These are phyloP conservation scores for Coleophoma crateriformis DNA, from an alignment of 2,329 filamentous ascomycete species.

Conservation along the genomic window DNA sequence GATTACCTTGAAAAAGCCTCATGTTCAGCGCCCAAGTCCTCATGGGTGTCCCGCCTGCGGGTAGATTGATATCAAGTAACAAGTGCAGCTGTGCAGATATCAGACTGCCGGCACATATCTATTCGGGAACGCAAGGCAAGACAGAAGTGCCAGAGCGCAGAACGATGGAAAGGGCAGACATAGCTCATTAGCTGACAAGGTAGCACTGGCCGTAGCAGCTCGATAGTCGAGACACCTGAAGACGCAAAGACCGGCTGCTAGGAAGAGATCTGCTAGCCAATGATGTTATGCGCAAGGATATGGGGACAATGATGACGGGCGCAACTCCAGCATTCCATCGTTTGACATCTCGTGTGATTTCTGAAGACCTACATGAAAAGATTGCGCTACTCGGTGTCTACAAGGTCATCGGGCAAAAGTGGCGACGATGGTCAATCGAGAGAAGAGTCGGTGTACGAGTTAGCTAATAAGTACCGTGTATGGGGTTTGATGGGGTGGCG, in stretches of 20 bases:
- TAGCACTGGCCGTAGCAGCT: too few species aligned
- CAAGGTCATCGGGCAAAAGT: too few species aligned
- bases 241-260: too few species aligned
- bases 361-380: not conserved
- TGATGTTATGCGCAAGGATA: not conserved
- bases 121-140: not conserved
- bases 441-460: conserved; percentile 1
- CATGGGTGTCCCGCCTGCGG: not conserved
- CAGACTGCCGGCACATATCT: not conserved
- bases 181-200: too few species aligned
- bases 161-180: too few species aligned
- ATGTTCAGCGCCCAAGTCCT: not conserved
- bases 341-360: conserved; percentile 11
- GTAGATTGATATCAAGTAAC: not conserved
- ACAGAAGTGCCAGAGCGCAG: not conserved
- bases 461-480: not conserved
- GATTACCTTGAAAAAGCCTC: not conserved
- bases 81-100: not conserved
- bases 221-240: too few species aligned
- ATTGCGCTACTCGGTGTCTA: too few species aligned
- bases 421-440: too few species aligned
- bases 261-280: not conserved
- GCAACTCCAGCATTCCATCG: conserved; percentile 4
- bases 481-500: not conserved
- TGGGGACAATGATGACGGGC: not conserved